phyloP scores from a whole-genome alignment of 352 stramenopile genomes.

The Detonula confervacea region DNA sequence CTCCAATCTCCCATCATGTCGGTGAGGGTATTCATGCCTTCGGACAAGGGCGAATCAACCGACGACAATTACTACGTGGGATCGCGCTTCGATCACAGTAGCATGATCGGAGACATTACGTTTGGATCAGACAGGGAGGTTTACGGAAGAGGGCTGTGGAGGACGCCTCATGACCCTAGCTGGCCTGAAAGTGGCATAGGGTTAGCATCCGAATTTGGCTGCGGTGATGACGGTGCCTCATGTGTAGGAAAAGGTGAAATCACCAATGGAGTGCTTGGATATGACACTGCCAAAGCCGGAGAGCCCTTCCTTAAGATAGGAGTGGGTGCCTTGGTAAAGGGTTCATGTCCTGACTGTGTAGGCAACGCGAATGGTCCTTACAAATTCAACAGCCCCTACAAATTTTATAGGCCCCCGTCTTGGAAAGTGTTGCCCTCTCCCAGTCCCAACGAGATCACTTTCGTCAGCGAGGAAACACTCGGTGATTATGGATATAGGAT shows the following conservation, averaged over 20 bases:
- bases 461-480: constrained; percentile 43
- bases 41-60: constrained; percentile 1
- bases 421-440: constrained; percentile 56
- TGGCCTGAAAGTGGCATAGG: constrained; percentile 79
- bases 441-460: constrained; percentile 36
- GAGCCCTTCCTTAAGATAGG: constrained; percentile 84
- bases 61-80: constrained; percentile 63
- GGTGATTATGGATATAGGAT: constrained; percentile 67
- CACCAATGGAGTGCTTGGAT: constrained; percentile 81
- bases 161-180: constrained; percentile 67
- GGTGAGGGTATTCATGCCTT: constrained; percentile 46
- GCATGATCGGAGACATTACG: constrained; percentile 78
- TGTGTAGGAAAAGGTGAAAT: constrained; percentile 69
- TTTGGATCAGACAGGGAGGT: constrained; percentile 48
- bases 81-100: constrained; percentile 75
- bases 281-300: constrained; percentile 67
- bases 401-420: constrained; percentile 57
- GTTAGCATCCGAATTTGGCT: constrained; percentile 79
- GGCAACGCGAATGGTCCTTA: constrained; percentile 58
- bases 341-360: constrained; percentile 67
- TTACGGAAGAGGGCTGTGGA: constrained; percentile 69
- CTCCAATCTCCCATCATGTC: constrained; percentile 48
- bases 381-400: constrained; percentile 81
- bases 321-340: constrained; percentile 79
- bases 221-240: constrained; percentile 71